Evolutionary conservation across 1,284 basidiomycete genomes (phyloP).

Genomic region (Pyrrhoderma lamaoense): DNA sequence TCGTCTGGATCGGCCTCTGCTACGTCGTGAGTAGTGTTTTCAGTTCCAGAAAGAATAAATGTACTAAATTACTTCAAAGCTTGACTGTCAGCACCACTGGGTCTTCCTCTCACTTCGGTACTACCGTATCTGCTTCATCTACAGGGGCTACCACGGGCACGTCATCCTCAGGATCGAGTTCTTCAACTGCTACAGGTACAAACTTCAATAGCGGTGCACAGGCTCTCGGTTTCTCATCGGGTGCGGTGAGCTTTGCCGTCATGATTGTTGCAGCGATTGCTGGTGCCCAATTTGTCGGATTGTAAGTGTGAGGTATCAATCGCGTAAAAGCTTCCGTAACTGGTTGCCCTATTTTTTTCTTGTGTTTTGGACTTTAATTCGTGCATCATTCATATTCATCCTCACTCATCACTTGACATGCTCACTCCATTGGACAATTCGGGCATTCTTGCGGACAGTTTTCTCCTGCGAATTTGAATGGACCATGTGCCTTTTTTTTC

Average conservation of each 20-base stretch:
- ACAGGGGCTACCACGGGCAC: slow-evolving; percentile 20
- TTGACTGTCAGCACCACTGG: slow-evolving; percentile 1
- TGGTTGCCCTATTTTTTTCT: not conserved
- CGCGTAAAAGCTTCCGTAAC: not conserved
- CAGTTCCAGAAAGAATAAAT: not conserved
- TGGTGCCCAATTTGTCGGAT: slow-evolving; percentile 12
- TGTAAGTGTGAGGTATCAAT: slow-evolving; percentile 2
- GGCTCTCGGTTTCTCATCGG: slow-evolving; percentile 28
- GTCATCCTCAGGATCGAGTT: slow-evolving; percentile 22
- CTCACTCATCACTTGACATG: not conserved
- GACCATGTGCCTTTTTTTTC: not conserved
- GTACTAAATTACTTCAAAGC: not conserved
- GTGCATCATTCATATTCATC: not conserved
- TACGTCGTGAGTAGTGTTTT: not conserved
- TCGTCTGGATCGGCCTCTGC: not conserved
- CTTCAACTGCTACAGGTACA: slow-evolving; percentile 18
- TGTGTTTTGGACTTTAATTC: not conserved
- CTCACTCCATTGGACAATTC: slow-evolving; percentile 5
- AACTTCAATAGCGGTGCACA: slow-evolving; percentile 23
- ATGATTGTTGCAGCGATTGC: slow-evolving; percentile 15
- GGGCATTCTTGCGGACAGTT: not conserved
- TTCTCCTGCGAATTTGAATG: slow-evolving; percentile 6
- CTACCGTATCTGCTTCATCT: slow-evolving; percentile 7
- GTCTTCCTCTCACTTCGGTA: slow-evolving; percentile 14
- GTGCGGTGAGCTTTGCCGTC: slow-evolving; percentile 26